phyloP scores from a whole-genome alignment of 164 flowering plant genomes.

The Sextonia rubra region DNA sequence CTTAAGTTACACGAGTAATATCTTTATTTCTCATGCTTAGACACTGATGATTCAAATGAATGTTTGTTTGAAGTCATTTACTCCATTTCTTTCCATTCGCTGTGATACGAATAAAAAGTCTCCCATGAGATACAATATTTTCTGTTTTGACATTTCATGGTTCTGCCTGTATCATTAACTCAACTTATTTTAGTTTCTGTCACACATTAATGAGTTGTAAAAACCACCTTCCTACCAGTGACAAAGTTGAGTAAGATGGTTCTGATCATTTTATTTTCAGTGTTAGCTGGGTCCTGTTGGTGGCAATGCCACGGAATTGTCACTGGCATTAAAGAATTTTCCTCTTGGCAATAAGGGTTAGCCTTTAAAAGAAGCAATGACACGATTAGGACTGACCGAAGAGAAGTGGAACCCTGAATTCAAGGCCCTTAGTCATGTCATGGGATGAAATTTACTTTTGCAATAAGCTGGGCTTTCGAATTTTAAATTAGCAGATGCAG shows the following conservation, averaged over 20 bases:
- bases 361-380: neutral
- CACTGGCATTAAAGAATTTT: neutral
- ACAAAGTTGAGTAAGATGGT: neutral
- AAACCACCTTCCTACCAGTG: neutral
- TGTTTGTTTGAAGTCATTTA: too few relatives aligned
- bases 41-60: neutral
- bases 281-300: neutral
- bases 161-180: too few relatives aligned
- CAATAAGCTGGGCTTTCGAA: too few relatives aligned
- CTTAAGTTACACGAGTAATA: conserved; percentile 34
- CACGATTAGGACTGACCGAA: neutral
- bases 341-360: neutral
- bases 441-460: too few relatives aligned
- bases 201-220: too few relatives aligned
- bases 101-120: too few relatives aligned
- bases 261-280: neutral
- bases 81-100: too few relatives aligned
- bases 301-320: neutral
- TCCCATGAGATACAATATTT: too few relatives aligned
- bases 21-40: neutral
- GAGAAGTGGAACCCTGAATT: neutral
- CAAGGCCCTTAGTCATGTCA: too few relatives aligned
- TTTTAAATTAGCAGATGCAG: too few relatives aligned
- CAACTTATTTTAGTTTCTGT: too few relatives aligned
- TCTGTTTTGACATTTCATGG: too few relatives aligned